Evolutionary conservation across 176 grass and related monocot genomes (phyloP), one percentile per base, ranked within the genome.

Genomic region (Aechmea fasciata): DNA sequence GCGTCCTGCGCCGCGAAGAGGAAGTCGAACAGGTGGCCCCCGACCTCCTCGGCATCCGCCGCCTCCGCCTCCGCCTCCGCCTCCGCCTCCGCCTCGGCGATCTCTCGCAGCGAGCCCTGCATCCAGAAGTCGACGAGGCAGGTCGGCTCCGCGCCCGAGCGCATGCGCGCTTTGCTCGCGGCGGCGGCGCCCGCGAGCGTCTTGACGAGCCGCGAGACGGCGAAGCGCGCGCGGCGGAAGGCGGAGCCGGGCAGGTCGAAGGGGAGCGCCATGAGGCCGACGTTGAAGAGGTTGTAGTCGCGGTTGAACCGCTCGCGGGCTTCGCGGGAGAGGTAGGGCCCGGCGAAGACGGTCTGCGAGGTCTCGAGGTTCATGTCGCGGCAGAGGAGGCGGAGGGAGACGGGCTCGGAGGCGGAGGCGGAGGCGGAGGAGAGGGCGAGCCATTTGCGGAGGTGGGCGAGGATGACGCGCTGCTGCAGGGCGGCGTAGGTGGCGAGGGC

Each of bases 1-100:
- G 91, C 91, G 81, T 96, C 91, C 83, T 96, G 91, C 59, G 92
- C 83, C 2, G 92, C 92, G 77, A 96, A 96, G 15, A 96, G 82
- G 80, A 96, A 91, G 78, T 87, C 92, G 70, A 96, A 96, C 14
- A 92, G 53, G 64, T 81, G 77, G 18, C 77, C 79, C 2, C 88
- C 88, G 3, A 96, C 53, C 65, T 96, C 73, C 50, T 76, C 70
- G 75, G 91, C 92, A 6, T 61, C 71, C 0, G 65, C 26, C 4
- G 26, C 67, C 1, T 83, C 85, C 1, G 67, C 55, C 25, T 26
- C 25, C 14, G 55, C 67, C 9, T 23, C 65, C 0, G 86, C 85
- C 73, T 83, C 92, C 22, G 83, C 67, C 9, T 23, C 65, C 0
- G 86, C 85, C 73, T 83, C 92, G 17, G 83, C 78, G 0, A 71